Evolutionary conservation across 176 grass and related monocot genomes (phyloP).

Genomic region (Rhynchospora pubera): DNA sequence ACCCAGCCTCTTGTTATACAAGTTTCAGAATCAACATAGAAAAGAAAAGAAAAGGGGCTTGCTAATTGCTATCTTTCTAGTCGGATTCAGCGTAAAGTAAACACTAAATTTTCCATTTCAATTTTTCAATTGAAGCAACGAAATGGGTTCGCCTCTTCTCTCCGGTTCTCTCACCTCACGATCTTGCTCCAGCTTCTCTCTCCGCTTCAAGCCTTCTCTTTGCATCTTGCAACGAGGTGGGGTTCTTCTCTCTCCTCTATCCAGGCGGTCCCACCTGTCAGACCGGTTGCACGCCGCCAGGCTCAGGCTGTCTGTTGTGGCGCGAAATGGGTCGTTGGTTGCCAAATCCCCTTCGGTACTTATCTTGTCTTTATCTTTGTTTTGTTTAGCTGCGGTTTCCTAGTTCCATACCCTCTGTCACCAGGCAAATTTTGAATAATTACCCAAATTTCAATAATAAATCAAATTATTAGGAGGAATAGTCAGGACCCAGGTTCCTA

Average conservation of each 20-base stretch:
- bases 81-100: not conserved
- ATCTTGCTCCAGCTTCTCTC: not conserved
- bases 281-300: not conserved
- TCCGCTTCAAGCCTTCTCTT: not conserved
- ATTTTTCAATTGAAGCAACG: not conserved
- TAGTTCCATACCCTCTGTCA: not conserved
- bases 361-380: not conserved
- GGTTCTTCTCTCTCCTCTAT: conserved; percentile 1
- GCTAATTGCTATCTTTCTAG: not conserved
- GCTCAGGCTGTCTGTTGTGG: conserved; percentile 15
- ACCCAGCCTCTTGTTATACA: not conserved
- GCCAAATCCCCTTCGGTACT: conserved; percentile 20
- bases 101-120: not conserved
- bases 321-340: conserved; percentile 10
- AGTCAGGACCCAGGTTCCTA: not conserved
- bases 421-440: not conserved
- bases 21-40: too few relatives aligned
- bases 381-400: not conserved
- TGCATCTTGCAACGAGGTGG: not conserved
- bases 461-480: not conserved
- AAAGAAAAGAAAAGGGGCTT: too few relatives aligned
- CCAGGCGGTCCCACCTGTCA: conserved; percentile 9
- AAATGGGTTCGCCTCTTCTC: conserved; percentile 16
- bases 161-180: conserved; percentile 3
- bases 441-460: not conserved